Percentiles rank a stretch among this genome's conserved stretches.
phyloP scores from a whole-genome alignment of 306 rosid species.

The Cicer chorassanicum region DNA sequence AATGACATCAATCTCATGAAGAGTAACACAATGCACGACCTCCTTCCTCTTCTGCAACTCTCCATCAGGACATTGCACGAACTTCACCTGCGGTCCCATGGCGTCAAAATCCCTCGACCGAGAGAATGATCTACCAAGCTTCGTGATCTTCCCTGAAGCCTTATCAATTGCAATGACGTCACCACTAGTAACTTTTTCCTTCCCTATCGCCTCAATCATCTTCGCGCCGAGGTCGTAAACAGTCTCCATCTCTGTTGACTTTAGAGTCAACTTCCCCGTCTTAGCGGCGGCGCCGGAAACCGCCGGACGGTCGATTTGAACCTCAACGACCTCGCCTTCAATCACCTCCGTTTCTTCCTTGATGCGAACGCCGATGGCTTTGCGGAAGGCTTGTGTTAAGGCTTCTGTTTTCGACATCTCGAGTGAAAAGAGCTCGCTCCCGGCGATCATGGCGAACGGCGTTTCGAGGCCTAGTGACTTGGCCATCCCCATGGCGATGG shows the following conservation, averaged over 20 bases:
- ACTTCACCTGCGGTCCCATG: constrained; percentile 87
- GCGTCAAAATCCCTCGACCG: constrained; percentile 97
- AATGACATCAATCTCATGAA: constrained; percentile 98
- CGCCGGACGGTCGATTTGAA: constrained; percentile 89
- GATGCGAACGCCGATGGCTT: constrained; percentile 90
- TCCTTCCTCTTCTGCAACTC: constrained; percentile 99
- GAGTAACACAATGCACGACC: constrained; percentile 95
- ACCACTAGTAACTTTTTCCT: constrained; percentile 94
- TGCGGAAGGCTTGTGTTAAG: constrained; percentile 82
- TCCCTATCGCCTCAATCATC: constrained; percentile 92
- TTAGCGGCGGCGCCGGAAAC: constrained; percentile 82
- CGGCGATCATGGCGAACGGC: constrained; percentile 95
- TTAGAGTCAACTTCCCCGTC: constrained; percentile 87
- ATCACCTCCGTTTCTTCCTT: constrained; percentile 98
- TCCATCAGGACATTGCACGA: constrained; percentile 97
- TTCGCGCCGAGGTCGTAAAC: constrained; percentile 96
- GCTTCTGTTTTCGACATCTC: constrained; percentile 98
- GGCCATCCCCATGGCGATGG: constrained; percentile 99
- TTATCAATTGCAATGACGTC: constrained; percentile 83
- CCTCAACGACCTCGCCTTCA: constrained; percentile 96
- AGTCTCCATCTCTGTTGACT: constrained; percentile 98
- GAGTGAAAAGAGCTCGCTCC: constrained; percentile 91
- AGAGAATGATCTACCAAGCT: constrained; percentile 91
- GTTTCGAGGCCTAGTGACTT: constrained; percentile 94
- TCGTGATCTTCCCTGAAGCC: constrained; percentile 90